Base-by-base conservation (phyloP, 768 basidiomycete genomes). In the Trametes villosa region DNA sequence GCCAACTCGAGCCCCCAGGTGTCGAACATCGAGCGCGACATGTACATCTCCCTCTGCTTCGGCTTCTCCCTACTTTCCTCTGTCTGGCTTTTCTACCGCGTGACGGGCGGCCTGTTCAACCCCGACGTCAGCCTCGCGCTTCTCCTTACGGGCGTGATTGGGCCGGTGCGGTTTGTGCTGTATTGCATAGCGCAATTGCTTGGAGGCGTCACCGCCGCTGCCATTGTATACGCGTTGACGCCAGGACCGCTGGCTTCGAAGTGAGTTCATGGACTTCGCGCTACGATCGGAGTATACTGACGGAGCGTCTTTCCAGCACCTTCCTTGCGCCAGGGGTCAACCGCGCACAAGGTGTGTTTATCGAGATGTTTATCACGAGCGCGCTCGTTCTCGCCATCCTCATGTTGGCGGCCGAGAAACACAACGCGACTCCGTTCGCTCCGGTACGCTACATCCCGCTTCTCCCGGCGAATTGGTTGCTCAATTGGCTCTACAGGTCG, bases 351-450 rank as follows among this genome's bases (percentile, higher is more conserved):
- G 86, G 78, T 12, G 79, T 87, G 18, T 89, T 88, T 70, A 87
- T 89, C 60, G 87, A 89, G 70, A 85, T 87, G 81, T 88, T 89
- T 71, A 81, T 84, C 64, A 88, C 87, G 15, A 76, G 82, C 13
- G 76, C 78, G 17, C 76, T 89, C 40, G 81, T 84, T 42, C 71
- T 87, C 15, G 76, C 88, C 7, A 85, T 88, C n/a, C 80, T 89
- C 62, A 88, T 89, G 86, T 71, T 89, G 26, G 88, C 88, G 4
- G 85, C 84, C 17, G 88, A 89, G 72, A 89, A 89, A 72, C 87
- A 88, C 65, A 74, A 77, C 27, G 77, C 78, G 2, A 89, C 87
- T 1, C 84, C 87, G 0, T 86, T 88, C 66, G 87, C 87, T 20
- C 88, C 88, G n/a, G 85, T 86, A 62, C 45, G 74, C 67, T 18